Conservation (phyloP, 129 eudicot genomes). For the Saposhnikovia divaricata region DNA sequence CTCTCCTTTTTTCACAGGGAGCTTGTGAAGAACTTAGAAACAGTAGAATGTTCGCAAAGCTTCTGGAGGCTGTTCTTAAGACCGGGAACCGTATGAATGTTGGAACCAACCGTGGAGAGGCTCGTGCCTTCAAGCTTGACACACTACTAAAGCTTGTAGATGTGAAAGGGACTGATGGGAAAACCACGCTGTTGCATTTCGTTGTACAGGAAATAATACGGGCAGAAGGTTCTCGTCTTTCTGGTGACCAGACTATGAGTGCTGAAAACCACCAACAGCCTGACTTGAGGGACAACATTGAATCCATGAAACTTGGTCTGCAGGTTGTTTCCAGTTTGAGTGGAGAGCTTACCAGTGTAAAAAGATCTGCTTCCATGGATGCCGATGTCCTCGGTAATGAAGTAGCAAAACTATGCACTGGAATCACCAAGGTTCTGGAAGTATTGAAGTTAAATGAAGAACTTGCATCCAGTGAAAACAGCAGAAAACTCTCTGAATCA, state of each 20-base stretch:
- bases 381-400: slow-evolving; percentile 39
- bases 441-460: slow-evolving; percentile 38
- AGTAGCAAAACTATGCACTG: slow-evolving; percentile 33
- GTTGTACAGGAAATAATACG: slow-evolving; percentile 68
- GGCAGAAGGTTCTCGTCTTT: slow-evolving; percentile 54
- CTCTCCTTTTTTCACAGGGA: slow-evolving; percentile 28
- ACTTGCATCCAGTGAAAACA: slow-evolving; percentile 7
- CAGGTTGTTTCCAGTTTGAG: slow-evolving; percentile 62
- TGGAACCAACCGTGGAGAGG: slow-evolving; percentile 75
- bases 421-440: slow-evolving; percentile 42
- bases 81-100: slow-evolving; percentile 72
- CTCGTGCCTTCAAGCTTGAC: slow-evolving; percentile 80
- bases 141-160: slow-evolving; percentile 71
- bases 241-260: slow-evolving; percentile 13
- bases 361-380: slow-evolving; percentile 70
- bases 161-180: slow-evolving; percentile 63
- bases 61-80: slow-evolving; percentile 63
- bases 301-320: slow-evolving; percentile 52
- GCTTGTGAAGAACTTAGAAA: slow-evolving; percentile 70
- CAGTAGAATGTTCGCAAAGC: slow-evolving; percentile 66
- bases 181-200: slow-evolving; percentile 73
- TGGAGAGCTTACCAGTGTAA: slow-evolving; percentile 65
- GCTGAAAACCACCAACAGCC: slow-evolving; percentile 22
- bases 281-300: slow-evolving; percentile 45
- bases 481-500: slow-evolving; percentile 24